Base-by-base conservation (phyloP, 129 eudicot genomes). In the Lonicera japonica region DNA sequence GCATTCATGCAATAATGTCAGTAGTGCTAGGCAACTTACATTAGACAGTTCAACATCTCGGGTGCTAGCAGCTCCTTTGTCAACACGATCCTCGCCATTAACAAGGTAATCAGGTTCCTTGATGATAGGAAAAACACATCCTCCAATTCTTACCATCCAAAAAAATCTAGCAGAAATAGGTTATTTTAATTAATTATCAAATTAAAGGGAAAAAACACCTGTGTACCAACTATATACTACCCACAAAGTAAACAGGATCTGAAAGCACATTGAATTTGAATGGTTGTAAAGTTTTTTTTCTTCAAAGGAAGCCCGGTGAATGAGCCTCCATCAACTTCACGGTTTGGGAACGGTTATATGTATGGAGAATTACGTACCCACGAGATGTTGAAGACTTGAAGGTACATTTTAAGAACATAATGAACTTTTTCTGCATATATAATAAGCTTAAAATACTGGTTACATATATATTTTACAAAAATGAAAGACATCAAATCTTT, bases 91-190 rank as follows among this genome's bases (percentile, higher is more conserved):
- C 76, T 84, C 96, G 52, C 95, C 98, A 71, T 87, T 87, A 61
- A 87, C 96, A 78, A 91, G 97, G 78, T 91, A 91, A 78, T 91
- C 97, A 54, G 97, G 97, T 70, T 91, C 97, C 79, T 87, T 91
- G 63, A 91, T 91, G 63, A 87, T 88, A 60, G 97, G 97, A 60
- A 87, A 91, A 66, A 91, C 97, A 20, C 96, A 94, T 23, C 97
- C 97, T 67, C 97, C 97, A 63, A 91, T 91, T 82, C 97, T 84
- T 68, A 91, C 97, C 97, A 91, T 91, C 97, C 97, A 91, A 72
- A 91, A 73, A 69, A 91, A 91, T 79, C 97, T 91, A 65, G 51
- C 47, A 77, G 0, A 54, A 54, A 66, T 41, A 47, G 23, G 57
- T 62, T 20, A 19, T 21, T 14, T 29, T 19, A 69, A 41, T 25